These are phyloP conservation scores for Cercospora canescens DNA, from an alignment of 2,329 filamentous ascomycete genomes.

Conservation along the genomic window DNA sequence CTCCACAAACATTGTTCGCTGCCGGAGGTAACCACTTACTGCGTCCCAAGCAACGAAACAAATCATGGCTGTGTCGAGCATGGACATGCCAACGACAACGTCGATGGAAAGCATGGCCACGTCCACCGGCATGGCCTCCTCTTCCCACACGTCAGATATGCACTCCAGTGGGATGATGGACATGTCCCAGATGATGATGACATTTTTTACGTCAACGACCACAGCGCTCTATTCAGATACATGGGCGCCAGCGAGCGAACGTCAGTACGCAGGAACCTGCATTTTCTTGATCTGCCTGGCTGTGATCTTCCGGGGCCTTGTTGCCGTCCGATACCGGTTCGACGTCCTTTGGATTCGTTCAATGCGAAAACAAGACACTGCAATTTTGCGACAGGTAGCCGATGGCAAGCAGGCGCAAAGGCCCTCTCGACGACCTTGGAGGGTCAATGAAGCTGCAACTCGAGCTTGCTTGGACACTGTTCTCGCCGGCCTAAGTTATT, in stretches of 20 bases:
- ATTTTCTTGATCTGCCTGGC: slow-evolving; percentile 82
- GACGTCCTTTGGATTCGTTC: slow-evolving; percentile 53
- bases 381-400: neutral
- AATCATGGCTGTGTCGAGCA: slow-evolving; percentile 6
- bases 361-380: neutral
- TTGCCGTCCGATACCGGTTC: slow-evolving; percentile 22
- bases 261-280: slow-evolving; percentile 80
- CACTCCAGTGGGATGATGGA: slow-evolving; percentile 32
- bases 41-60: neutral
- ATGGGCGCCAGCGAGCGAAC: slow-evolving; percentile 71
- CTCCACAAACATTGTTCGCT: neutral
- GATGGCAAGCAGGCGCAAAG: neutral
- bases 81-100: neutral
- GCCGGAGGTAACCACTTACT: too few relatives aligned
- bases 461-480: slow-evolving; percentile 68
- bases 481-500: slow-evolving; percentile 72
- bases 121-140: neutral
- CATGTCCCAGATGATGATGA: slow-evolving; percentile 51
- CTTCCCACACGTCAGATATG: slow-evolving; percentile 21
- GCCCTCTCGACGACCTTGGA: neutral
- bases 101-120: neutral
- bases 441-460: slow-evolving; percentile 32
- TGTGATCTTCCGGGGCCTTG: slow-evolving; percentile 60
- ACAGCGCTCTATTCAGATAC: slow-evolving; percentile 64
- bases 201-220: slow-evolving; percentile 62